A percentile compares a stretch with the other conserved stretches of the same genome.
Conservation (phyloP, 805 yeast species). For the Yarrowia sp. region DNA sequence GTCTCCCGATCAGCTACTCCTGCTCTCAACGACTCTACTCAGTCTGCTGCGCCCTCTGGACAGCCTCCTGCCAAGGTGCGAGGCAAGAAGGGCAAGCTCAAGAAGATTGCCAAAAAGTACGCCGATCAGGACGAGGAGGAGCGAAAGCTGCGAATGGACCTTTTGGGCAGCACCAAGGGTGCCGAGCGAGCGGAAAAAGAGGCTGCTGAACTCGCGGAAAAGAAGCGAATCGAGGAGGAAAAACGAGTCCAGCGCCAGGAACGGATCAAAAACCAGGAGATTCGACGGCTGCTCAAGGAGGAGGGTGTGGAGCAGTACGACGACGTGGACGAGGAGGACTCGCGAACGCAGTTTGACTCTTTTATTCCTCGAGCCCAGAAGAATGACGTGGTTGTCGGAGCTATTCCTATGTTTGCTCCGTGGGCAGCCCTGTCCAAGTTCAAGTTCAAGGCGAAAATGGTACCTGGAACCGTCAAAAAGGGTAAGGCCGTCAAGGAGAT, state of each 20-base stretch:
- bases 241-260: conserved; percentile 40
- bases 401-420: conserved; percentile 88
- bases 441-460: conserved; percentile 78
- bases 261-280: conserved; percentile 44
- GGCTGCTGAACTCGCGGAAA: conserved; percentile 39
- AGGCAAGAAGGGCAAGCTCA: conserved; percentile 81
- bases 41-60: not conserved
- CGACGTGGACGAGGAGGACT: conserved; percentile 36
- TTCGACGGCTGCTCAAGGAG: conserved; percentile 44
- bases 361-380: conserved; percentile 33
- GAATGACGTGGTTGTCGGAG: conserved; percentile 55
- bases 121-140: conserved; percentile 93
- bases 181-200: conserved; percentile 41
- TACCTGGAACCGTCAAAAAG: conserved; percentile 76
- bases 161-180: conserved; percentile 76
- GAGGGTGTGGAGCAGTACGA: conserved; percentile 34
- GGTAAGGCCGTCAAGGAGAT: conserved; percentile 80
- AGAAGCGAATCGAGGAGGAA: conserved; percentile 40
- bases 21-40: not conserved
- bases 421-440: conserved; percentile 74
- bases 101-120: conserved; percentile 78
- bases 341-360: conserved; percentile 44
- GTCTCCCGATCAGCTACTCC: not conserved
- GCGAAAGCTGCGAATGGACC: conserved; percentile 66
- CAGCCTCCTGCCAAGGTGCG: conserved; percentile 46